Base-by-base conservation (phyloP, 1,284 basidiomycete genomes). In the Leccinum subrobustum region DNA sequence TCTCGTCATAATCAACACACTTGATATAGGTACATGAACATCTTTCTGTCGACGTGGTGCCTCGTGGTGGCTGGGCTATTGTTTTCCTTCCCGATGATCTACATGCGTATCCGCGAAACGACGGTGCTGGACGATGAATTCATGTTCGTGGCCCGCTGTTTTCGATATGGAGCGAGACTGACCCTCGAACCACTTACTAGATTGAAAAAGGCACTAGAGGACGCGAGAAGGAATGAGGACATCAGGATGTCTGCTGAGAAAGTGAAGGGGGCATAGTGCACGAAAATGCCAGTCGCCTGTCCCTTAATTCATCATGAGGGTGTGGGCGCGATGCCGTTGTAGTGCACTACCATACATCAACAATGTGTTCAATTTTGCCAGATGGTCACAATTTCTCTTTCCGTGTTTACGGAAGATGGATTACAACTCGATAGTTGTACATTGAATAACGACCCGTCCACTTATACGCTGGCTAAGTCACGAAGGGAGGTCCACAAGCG, bases 51-150 rank as follows among this genome's bases (percentile, higher is more conserved):
- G 11, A 74, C 74, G 6, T 76, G 74, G 74, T 64, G 62, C 14
- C 64, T 76, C n/a, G 63, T 70, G 8, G 64, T 56, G 16, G 71
- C 47, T 1, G 70, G 75, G 7, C 67, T 75, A n/a, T 9, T 74
- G 39, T 70, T 70, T 25, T 68, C 72, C 8, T 58, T 75, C 16
- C 75, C 75, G 4, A 75, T 76, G 72, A 64, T 76, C 20, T 69
- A 70, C 54, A 54, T 57, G 39, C 71, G 73, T n/a, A 68, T 74
- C 47, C 69, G 69, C 56, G 65, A 73, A 35, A 69, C 67, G 52
- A 75, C 73, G 1, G 64, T 68, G 35, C 37, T 71, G 16, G 67
- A 68, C 27, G 74, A 75, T 37, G 74, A 75, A 59, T 5, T 54
- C 0, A 60, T 70, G 69, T 68, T 35, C 12, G 63, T 54, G 39